Base-by-base conservation (phyloP, 306 rosid genomes). In the Cucurbita argyrosperma region DNA sequence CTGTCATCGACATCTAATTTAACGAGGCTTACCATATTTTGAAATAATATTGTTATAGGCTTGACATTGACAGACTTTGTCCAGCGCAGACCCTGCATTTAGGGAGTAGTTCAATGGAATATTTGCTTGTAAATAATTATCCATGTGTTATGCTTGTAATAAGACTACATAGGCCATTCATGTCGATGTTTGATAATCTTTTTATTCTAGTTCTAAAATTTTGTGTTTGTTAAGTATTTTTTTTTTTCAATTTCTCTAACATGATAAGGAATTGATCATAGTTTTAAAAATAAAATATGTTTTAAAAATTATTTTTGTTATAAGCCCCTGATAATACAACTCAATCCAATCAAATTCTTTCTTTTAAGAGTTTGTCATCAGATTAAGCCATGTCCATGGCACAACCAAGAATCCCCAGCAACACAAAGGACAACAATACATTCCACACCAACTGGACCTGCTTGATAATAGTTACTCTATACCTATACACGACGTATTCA, bases 341-440 rank as follows among this genome's bases (percentile, higher is more conserved):
- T 45, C 18, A 1, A 47, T 19, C 21, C 40, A 39, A 45, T 21
- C 54, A 49, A 23, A 70, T 35, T 50, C n/a, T 70, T 70, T 60
- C 1, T 40, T 70, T 70, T 8, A 70, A 51, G 60, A 70, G 45
- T 26, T 30, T 70, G 42, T 62, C 15, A 35, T 51, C 45, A 35
- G 40, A 70, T 30, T 16, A 49, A 8, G 54, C 18, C 73, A 68
- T 45, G 55, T 53, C 81, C 76, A 83, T 21, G 76, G 84, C 81
- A 85, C 83, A 85, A 82, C 74, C 76, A 79, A 77, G 82, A 77
- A 71, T 87, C 83, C 83, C 82, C 81, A 74, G 65, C 61, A 76
- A 66, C 82, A 76, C 56, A 70, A 80, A 81, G 71, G 77, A 87
- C 85, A 23, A 69, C 47, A 49, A 80, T 82, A 83, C 89, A 83